phyloP scores from a whole-genome alignment of 202 grass and related monocot species.

The Digitaria exilis region DNA sequence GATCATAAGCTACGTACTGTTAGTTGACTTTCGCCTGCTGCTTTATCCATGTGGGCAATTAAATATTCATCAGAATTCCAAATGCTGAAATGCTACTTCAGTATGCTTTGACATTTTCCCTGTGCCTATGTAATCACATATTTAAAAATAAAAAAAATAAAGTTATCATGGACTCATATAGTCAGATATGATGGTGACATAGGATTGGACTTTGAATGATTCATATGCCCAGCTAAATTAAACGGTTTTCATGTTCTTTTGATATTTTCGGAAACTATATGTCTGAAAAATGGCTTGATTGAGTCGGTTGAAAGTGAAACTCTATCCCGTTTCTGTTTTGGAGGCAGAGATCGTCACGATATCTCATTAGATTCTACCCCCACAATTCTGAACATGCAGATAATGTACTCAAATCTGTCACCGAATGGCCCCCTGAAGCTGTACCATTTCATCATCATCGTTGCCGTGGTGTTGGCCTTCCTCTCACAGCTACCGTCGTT shows the following conservation, averaged over 20 bases:
- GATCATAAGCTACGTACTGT: not conserved
- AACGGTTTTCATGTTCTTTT: not conserved
- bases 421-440: constrained; percentile 68
- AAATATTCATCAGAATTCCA: not conserved
- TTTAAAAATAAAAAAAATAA: not conserved
- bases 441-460: constrained; percentile 90
- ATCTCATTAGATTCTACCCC: not conserved
- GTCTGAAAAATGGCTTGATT: not conserved
- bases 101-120: not conserved
- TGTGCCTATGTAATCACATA: not conserved
- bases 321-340: not conserved
- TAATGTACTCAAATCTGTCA: constrained; percentile 70
- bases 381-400: constrained; percentile 34
- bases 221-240: not conserved
- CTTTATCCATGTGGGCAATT: not conserved
- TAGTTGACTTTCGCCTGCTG: constrained; percentile 10
- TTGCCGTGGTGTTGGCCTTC: constrained; percentile 57
- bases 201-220: not conserved
- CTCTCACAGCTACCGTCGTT: constrained; percentile 92
- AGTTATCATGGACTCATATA: not conserved
- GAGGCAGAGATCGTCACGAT: not conserved
- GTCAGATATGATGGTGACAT: not conserved
- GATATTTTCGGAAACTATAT: not conserved
- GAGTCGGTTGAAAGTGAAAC: not conserved
- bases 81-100: not conserved